Evolutionary conservation across 1,139 yeast genomes (phyloP), one percentile per base, ranked within the genome.

Genomic region (Magnusiomyces tetraspermus): DNA sequence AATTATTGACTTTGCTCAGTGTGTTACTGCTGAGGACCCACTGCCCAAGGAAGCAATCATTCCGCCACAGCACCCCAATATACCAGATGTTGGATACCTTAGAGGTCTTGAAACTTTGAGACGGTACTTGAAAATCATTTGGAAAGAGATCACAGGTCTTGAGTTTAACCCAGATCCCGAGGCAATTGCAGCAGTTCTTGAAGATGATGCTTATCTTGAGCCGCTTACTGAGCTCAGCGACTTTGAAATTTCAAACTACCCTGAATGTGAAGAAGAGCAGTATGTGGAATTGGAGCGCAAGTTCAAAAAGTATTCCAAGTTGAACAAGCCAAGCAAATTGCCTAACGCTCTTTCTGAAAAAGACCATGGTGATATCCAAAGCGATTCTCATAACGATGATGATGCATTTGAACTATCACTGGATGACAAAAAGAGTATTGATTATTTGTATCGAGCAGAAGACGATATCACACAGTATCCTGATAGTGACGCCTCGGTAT

Each of bases 1-100:
- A 57, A 77, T 94, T 55, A 92, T 94, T 59, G 99, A 94, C 70
- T 94, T 94, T 74, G 97, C 97, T 1, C 96, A 92, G 64, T 85
- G 95, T 62, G 84, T 88, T 24, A 85, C 90, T n/a, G 80, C 82
- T 4, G 85, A 79, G 41, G 81, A 79, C 58, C 65, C 67, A 11
- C 61, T 67, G 30, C 65, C 68, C 2, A 60, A 63, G 44, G 71
- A 71, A 6, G 73, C 74, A 3, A 73, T 74, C 0, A 79, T 77
- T 41, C 95, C 96, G 1, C 97, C 97, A 1, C 72, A 68, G 48
- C 82, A 82, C 62, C 80, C 80, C 1, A 69, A 74, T 15, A 64
- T 71, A 30, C 82, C 88, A 1, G 99, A 94, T 69, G 67, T 70
- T 58, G 99, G 99, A 1, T 94, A 88, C 67, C 70, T 90, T 48